Conservation (phyloP, 345 rosid species). For the Populus pruinosa region DNA sequence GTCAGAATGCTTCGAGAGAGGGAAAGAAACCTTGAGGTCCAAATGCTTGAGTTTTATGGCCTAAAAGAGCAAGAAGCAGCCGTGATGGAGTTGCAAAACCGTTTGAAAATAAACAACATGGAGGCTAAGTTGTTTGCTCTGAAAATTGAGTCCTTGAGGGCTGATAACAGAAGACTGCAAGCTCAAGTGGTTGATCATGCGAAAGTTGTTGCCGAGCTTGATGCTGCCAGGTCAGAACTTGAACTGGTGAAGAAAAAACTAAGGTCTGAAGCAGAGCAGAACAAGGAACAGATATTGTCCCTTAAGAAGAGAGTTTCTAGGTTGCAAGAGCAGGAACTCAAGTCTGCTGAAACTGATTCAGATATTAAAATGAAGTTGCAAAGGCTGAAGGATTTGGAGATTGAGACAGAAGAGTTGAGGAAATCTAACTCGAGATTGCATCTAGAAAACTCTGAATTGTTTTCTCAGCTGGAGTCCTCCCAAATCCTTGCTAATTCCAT, state of each 20-base stretch:
- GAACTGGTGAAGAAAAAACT: constrained; percentile 64
- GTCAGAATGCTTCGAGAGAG: constrained; percentile 59
- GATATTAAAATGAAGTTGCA: constrained; percentile 39
- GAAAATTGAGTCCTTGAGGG: constrained; percentile 71
- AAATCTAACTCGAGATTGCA: constrained; percentile 51
- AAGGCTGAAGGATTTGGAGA: constrained; percentile 59
- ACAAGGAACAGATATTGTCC: constrained; percentile 55
- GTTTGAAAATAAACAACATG: constrained; percentile 62
- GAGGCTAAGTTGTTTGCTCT: constrained; percentile 64
- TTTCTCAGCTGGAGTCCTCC: constrained; percentile 52
- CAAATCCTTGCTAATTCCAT: constrained; percentile 53
- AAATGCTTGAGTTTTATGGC: constrained; percentile 75
- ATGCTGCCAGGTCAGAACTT: constrained; percentile 51
- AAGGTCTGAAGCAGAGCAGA: constrained; percentile 63
- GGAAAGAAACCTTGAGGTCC: constrained; percentile 72
- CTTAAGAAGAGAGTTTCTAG: constrained; percentile 59
- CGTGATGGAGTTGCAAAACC: constrained; percentile 73
- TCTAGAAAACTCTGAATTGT: constrained; percentile 56
- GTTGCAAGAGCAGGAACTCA: constrained; percentile 60
- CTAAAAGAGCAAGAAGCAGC: constrained; percentile 76
- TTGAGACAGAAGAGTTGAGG: constrained; percentile 61
- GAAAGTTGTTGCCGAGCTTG: constrained; percentile 52
- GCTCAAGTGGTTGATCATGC: constrained; percentile 52
- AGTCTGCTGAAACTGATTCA: constrained; percentile 23
- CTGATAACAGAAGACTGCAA: constrained; percentile 61